Evolutionary conservation across 2,329 filamentous ascomycete genomes (phyloP), one percentile per base, ranked within the genome.

Genomic region (Acephala macrosclerotiorum): DNA sequence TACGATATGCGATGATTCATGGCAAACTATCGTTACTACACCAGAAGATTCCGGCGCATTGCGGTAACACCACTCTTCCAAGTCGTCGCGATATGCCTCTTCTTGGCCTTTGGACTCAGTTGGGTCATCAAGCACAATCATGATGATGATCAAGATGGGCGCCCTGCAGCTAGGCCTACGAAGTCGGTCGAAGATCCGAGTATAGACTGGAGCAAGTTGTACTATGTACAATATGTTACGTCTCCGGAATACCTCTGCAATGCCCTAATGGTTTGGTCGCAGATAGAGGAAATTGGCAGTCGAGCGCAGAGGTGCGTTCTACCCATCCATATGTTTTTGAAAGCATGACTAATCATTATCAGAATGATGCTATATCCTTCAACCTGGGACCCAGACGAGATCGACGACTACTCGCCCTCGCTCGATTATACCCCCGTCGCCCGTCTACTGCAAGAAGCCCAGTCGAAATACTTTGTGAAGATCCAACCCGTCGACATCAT

Each of bases 201-300:
- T 7, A 71, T 73, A 47, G 68, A 75, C 42, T 75, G 72, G 73
- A 65, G 59, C 20, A 68, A 72, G 60, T 63, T 72, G 18, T 66
- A 68, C 25, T 75, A 74, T 63, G 69, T 74, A n/a, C 71, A 74
- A 64, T 72, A 71, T 70, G 74, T 72, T 5, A 72, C 72, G 16
- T 68, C 68, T 0, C 69, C 70, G 12, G 71, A 74, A 60, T 70
- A 72, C 35, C 62, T 75, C 2, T 75, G 74, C 58, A 72, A 71
- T 67, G 71, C 74, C 25, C 58, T 75, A 2, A 70, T 74, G 72
- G 58, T 72, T 9, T 75, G 73, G 73, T 67, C 65, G 51, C 58
- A 71, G 40, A 71, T 75, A n/a, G 74, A 75, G 61, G 64, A 68
- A 25, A 73, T 74, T 49, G 73, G 71, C 9, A 74, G 67, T 63